Evolutionary conservation across 495 filamentous ascomycete species (phyloP), one percentile per base, ranked within the genome.

Genomic region (Entonaema liquescens): DNA sequence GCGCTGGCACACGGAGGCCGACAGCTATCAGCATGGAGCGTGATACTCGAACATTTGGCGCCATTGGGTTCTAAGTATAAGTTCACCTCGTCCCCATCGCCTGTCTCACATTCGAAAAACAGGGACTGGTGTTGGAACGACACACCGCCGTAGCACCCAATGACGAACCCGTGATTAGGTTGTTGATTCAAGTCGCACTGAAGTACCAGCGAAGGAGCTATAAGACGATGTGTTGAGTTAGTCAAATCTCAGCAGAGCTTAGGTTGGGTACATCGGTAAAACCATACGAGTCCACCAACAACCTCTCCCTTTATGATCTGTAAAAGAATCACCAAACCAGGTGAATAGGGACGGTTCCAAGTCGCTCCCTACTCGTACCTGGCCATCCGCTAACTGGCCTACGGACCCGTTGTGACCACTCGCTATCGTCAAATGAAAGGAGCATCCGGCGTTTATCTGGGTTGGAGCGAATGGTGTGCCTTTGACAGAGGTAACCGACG

Each of bases 131-230:
- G 83, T 23, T 79, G 67, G 68, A 79, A 85, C 28, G 79, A 80
- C 23, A 88, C 69, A 35, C 78, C 68, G 19, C 85, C 86, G 65
- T 84, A 74, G n/a, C 82, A 84, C 54, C 73, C 78, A 53, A 89
- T 79, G 6, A 79, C 78, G 76, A 88, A 89, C 21, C 85, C 84
- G 25, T 80, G 67, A 29, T 77, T 80, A 7, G 82, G 81, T 3
- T 70, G 62, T 7, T 81, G 82, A 63, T 87, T 86, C 28, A 76
- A 68, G 58, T 91, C 89, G 77, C 90, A 93, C 75, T 92, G 89
- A 60, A 87, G 86, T 66, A 91, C 88, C 17, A 84, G 85, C 1
- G 88, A 89, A 1, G 84, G 81, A 19, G 83, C 74, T 77, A 56
- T 21, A 38, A 15, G 2, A 25, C 11, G 7, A 61, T 5, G 1